Evolutionary conservation across 345 rosid species (phyloP).

Genomic region (Hypericum perforatum): DNA sequence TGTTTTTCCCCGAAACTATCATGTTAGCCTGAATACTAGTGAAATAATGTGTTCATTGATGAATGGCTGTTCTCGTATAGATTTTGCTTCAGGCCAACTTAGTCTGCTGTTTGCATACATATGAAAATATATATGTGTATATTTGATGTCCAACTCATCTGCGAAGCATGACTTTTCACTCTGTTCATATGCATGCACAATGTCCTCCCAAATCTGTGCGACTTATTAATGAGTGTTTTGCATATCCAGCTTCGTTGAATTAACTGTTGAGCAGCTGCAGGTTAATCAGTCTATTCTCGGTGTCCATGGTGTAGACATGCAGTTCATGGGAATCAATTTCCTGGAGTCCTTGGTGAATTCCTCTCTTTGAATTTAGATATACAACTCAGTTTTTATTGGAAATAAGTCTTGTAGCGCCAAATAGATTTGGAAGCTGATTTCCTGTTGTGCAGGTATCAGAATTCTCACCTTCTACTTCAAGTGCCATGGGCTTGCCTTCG

Average conservation of each 20-base stretch:
- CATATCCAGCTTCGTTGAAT: conserved; percentile 10
- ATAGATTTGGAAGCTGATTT: conserved; percentile 1
- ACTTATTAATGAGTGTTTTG: too few relatives aligned
- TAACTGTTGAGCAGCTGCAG: conserved; percentile 38
- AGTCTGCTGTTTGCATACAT: too few relatives aligned
- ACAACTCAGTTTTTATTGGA: neutral
- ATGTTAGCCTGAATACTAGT: too few relatives aligned
- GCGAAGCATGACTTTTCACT: too few relatives aligned
- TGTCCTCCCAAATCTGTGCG: too few relatives aligned
- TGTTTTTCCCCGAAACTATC: too few relatives aligned
- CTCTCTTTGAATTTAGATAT: neutral
- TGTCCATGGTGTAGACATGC: conserved; percentile 63
- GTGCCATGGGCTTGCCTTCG: conserved; percentile 93
- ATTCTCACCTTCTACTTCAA: conserved; percentile 89
- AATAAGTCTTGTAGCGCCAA: neutral
- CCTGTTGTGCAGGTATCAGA: conserved; percentile 65
- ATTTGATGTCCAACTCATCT: too few relatives aligned
- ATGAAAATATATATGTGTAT: too few relatives aligned
- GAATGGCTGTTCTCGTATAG: too few relatives aligned
- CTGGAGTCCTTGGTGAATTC: conserved; percentile 76
- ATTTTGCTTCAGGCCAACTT: too few relatives aligned
- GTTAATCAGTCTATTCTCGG: conserved; percentile 80
- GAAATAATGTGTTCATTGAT: too few relatives aligned
- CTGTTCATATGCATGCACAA: too few relatives aligned
- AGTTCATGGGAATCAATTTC: conserved; percentile 71